Conservation (phyloP, 768 basidiomycete species). For the Leucosporidium creatinivorum region DNA sequence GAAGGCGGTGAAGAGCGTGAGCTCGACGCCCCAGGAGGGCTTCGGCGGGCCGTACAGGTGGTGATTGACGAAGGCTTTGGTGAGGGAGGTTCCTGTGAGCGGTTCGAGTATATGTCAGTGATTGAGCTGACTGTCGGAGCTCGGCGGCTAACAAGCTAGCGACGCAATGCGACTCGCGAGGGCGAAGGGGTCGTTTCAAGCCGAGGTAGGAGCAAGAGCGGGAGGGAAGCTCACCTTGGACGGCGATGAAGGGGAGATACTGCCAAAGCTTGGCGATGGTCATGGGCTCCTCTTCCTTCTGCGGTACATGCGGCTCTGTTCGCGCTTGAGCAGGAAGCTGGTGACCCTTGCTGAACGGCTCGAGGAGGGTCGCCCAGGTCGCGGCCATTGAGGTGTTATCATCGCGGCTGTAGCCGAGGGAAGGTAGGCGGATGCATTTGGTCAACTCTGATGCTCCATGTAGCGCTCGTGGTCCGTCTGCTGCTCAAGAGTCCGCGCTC, state of each 20-base stretch:
- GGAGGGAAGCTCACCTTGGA: slow-evolving; percentile 26
- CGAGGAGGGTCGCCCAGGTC: slow-evolving; percentile 10
- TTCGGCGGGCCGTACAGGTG: slow-evolving; percentile 78
- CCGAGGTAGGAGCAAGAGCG: neutral
- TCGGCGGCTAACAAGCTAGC: neutral
- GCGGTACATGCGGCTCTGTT: slow-evolving; percentile 19
- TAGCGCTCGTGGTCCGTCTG: too few relatives aligned
- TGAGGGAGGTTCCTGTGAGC: slow-evolving; percentile 46
- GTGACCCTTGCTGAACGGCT: slow-evolving; percentile 19
- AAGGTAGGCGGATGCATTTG: too few relatives aligned
- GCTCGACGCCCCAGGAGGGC: slow-evolving; percentile 88
- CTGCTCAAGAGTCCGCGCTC: too few relatives aligned
- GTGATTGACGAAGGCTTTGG: slow-evolving; percentile 66
- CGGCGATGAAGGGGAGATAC: slow-evolving; percentile 34
- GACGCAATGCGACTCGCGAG: neutral
- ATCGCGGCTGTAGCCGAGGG: too few relatives aligned
- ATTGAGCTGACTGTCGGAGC: neutral
- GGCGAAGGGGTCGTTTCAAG: neutral
- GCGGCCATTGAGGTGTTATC: too few relatives aligned
- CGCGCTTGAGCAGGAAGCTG: slow-evolving; percentile 21
- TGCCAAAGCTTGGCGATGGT: slow-evolving; percentile 25
- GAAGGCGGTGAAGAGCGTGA: slow-evolving; percentile 66
- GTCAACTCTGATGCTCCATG: too few relatives aligned
- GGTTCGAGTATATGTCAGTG: neutral
- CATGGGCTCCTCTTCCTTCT: slow-evolving; percentile 4